Conservation (phyloP, 768 basidiomycete genomes). For the Calocybe indica region DNA sequence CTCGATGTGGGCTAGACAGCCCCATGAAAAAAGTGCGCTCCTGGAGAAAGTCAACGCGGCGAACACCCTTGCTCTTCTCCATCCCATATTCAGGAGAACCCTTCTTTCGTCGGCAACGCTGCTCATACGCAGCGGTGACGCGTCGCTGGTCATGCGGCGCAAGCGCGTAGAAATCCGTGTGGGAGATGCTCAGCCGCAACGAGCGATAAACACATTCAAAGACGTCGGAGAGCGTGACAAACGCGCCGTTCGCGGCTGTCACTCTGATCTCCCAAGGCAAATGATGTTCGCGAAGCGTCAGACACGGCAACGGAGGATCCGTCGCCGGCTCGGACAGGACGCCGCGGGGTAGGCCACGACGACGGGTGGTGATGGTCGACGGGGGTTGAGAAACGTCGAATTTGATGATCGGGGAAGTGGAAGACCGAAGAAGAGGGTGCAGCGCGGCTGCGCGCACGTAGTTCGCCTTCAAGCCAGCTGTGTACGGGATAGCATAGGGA, state of each 20-base stretch:
- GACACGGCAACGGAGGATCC: slow-evolving; percentile 19
- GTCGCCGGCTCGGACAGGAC: slow-evolving; percentile 26
- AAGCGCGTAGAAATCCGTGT: slow-evolving; percentile 35
- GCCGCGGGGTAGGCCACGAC: slow-evolving; percentile 16
- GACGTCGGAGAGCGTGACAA: slow-evolving; percentile 32
- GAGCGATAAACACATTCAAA: slow-evolving; percentile 24
- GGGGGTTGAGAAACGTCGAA: slow-evolving; percentile 25
- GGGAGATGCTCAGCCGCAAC: slow-evolving; percentile 35
- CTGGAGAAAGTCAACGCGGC: slow-evolving; percentile 54
- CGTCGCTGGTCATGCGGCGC: slow-evolving; percentile 25
- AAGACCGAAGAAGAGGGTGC: slow-evolving; percentile 22
- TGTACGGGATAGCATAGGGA: slow-evolving; percentile 1
- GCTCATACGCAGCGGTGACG: slow-evolving; percentile 41
- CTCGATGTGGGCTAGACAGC: slow-evolving; percentile 26
- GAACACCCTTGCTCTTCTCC: slow-evolving; percentile 47
- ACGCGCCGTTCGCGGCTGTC: slow-evolving; percentile 16
- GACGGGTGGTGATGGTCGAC: slow-evolving; percentile 17
- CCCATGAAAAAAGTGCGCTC: slow-evolving; percentile 39
- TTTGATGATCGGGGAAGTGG: slow-evolving; percentile 12
- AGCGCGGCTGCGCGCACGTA: slow-evolving; percentile 6
- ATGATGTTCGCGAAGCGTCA: slow-evolving; percentile 22
- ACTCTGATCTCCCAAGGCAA: slow-evolving; percentile 33
- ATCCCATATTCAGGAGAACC: slow-evolving; percentile 28
- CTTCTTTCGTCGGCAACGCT: slow-evolving; percentile 33
- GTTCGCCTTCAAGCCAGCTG: not conserved